Conservation (phyloP, 176 grass and related monocot species). For the Carex scoparia region DNA sequence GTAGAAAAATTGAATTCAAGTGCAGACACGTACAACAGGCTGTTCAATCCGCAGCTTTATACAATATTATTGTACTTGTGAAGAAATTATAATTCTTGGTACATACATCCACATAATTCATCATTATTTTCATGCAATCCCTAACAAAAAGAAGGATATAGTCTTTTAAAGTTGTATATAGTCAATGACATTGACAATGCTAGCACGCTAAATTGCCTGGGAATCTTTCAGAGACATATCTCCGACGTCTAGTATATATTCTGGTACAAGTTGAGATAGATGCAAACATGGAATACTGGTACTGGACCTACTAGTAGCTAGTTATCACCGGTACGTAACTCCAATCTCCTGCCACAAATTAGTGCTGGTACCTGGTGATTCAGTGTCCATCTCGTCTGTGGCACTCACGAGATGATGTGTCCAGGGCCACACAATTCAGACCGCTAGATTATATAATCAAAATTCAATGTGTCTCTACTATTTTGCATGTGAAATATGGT, state of each 20-base stretch:
- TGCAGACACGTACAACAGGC: neutral
- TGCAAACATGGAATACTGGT: neutral
- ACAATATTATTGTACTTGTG: neutral
- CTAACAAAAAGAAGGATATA: no score
- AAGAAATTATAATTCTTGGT: neutral
- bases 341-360: neutral
- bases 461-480: no score
- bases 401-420: no score
- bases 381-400: neutral
- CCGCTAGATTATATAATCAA: no score
- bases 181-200: neutral
- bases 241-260: neutral
- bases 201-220: neutral
- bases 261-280: conserved; percentile 1
- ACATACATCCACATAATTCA: neutral
- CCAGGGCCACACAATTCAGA: no score
- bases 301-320: neutral
- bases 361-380: neutral
- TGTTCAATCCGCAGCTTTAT: neutral
- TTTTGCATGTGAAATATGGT: no score
- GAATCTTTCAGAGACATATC: neutral
- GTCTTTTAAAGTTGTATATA: no score
- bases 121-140: neutral
- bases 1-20: neutral
- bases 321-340: neutral